Evolutionary conservation across 2,329 filamentous ascomycete species (phyloP), one percentile per base, ranked within the genome.

Genomic region (Leptodontidium sp.): DNA sequence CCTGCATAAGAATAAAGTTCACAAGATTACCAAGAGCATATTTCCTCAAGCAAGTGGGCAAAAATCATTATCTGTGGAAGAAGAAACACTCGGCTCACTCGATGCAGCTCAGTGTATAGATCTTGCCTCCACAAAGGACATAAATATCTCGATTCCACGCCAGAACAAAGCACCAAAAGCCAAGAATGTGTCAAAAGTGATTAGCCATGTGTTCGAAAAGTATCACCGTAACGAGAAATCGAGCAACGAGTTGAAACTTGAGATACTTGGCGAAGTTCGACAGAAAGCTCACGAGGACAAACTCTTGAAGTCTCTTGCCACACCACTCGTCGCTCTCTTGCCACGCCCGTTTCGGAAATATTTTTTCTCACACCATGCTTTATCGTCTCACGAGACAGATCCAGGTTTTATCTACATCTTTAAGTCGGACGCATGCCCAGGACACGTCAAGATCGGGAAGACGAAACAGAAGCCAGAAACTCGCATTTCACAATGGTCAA

Each of bases 361-460:
- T 55, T 55, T 55, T 29, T 61, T 61, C 57, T 17, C 57, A 35
- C 57, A 21, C 29, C 35, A 61, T 43, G 6, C 57, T 8, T 26
- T 64, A 26, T 55, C 26, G 61, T 40, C 49, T 62, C 57, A 38
- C 35, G 57, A 63, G 11, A 49, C 40, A 52, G 47, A 52, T 32
- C 26, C 24, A 26, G 65, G 68, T 24, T 62, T 61, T 17, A 57
- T 65, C 17, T 70, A 70, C 49, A 70, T 70, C 6, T 68, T 55
- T 58, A 52, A 64, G 38, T 61, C 53, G 14, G 26, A 47, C 2
- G 17, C 9, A 15, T 66, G 15, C 9, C 9, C 49, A 9, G 66
- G 68, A 38, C 38, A 65, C 35, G 52, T 68, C 53, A 70, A 70
- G 40, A 70, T 70, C 21, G 68, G 68, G 21, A 63, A 17, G 45